Evolutionary conservation across 2,329 filamentous ascomycete species (phyloP).

Genomic region (Fusarium buxicola): DNA sequence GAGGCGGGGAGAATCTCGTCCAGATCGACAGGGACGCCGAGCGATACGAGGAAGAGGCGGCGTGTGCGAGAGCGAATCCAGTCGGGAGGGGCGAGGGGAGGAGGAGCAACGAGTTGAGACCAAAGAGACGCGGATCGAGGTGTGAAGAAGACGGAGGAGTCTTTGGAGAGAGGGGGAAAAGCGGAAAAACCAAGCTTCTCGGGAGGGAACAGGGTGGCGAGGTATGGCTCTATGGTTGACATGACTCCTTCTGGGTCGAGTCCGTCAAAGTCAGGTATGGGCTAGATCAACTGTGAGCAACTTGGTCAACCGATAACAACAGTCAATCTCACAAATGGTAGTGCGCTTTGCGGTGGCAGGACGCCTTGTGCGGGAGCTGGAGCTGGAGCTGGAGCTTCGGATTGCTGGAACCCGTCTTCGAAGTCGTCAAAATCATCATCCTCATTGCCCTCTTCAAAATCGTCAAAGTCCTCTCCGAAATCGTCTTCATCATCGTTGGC

Average conservation of each 20-base stretch:
- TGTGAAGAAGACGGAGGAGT: constrained; percentile 80
- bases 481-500: constrained; percentile 56
- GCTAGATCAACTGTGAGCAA: constrained; percentile 56
- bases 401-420: constrained; percentile 76
- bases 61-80: constrained; percentile 98
- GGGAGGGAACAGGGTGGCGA: constrained; percentile 73
- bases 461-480: constrained; percentile 71
- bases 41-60: constrained; percentile 92
- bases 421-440: constrained; percentile 75
- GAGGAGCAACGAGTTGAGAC: constrained; percentile 95
- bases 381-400: constrained; percentile 52
- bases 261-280: constrained; percentile 75
- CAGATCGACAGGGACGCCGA: constrained; percentile 94
- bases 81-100: constrained; percentile 93
- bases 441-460: constrained; percentile 69
- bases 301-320: neutral
- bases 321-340: constrained; percentile 59
- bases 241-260: constrained; percentile 71
- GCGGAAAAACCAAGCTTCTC: constrained; percentile 64
- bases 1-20: constrained; percentile 97
- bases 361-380: constrained; percentile 43
- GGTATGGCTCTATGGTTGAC: constrained; percentile 71
- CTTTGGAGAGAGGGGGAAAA: constrained; percentile 63
- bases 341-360: constrained; percentile 52
- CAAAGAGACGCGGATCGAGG: constrained; percentile 90